Evolutionary conservation across 2,329 filamentous ascomycete species (phyloP).

Genomic region (Cercospora zeina): DNA sequence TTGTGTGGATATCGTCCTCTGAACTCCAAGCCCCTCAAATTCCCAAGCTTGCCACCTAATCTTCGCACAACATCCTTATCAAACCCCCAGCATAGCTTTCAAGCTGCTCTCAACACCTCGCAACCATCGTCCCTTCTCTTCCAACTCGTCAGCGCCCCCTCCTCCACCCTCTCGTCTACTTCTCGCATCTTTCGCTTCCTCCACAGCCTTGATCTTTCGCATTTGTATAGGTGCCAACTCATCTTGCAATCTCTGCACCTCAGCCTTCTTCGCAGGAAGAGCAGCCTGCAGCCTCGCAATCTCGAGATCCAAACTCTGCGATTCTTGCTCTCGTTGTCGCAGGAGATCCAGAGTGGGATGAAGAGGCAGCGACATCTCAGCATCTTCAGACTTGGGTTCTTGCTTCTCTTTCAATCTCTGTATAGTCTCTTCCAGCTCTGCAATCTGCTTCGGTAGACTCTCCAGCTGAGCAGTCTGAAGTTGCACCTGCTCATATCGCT

Average conservation of each 20-base stretch:
- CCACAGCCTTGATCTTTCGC: slow-evolving; percentile 63
- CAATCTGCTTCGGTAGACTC: slow-evolving; percentile 55
- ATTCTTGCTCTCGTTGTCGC: slow-evolving; percentile 44
- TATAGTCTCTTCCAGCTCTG: slow-evolving; percentile 54
- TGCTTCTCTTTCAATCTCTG: slow-evolving; percentile 46
- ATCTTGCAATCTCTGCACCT: slow-evolving; percentile 65
- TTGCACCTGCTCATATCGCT: slow-evolving; percentile 56
- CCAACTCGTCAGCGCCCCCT: slow-evolving; percentile 69
- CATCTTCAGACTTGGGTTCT: slow-evolving; percentile 40
- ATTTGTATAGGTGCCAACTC: slow-evolving; percentile 69
- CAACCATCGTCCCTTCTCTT: slow-evolving; percentile 74
- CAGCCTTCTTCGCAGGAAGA: slow-evolving; percentile 65
- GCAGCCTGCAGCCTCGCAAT: slow-evolving; percentile 57
- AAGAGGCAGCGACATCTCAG: slow-evolving; percentile 48
- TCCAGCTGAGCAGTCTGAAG: slow-evolving; percentile 55
- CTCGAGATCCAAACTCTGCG: slow-evolving; percentile 46
- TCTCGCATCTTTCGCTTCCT: slow-evolving; percentile 70
- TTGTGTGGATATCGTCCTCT: slow-evolving; percentile 3
- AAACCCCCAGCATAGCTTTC: slow-evolving; percentile 62
- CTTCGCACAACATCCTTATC: slow-evolving; percentile 13
- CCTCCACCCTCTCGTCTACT: slow-evolving; percentile 64
- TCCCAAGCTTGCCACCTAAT: background rate
- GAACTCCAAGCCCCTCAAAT: background rate
- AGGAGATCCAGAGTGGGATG: slow-evolving; percentile 47
- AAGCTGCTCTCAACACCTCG: slow-evolving; percentile 66